A percentile compares a stretch with the other conserved stretches of the same genome.
Conservation (phyloP, 2,329 filamentous ascomycete species). For the Diaporthe sp. region DNA sequence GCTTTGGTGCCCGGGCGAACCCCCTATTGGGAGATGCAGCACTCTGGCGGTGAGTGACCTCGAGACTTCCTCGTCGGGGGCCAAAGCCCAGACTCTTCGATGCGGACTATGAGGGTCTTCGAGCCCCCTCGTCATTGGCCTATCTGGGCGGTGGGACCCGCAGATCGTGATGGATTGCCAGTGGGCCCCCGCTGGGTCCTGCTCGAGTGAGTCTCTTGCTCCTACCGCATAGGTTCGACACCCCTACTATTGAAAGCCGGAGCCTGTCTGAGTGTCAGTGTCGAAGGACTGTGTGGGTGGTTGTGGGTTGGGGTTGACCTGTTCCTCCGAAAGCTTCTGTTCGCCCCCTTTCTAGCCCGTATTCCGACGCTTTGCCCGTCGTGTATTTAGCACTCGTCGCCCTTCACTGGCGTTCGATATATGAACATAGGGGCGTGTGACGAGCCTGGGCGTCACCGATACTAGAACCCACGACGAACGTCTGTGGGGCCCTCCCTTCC, state of each 20-base stretch:
- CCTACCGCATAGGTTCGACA: not conserved
- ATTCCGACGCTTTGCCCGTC: slow-evolving; percentile 3
- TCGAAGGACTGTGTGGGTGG: slow-evolving; percentile 24
- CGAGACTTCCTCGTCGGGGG: slow-evolving; percentile 8
- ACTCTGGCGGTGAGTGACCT: slow-evolving; percentile 39
- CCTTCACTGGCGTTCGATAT: not conserved
- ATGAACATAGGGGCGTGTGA: slow-evolving; percentile 16
- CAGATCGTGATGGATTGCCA: slow-evolving; percentile 41
- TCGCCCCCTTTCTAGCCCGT: slow-evolving; percentile 16
- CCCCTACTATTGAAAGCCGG: slow-evolving; percentile 14
- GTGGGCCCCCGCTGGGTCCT: slow-evolving; percentile 14
- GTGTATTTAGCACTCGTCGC: slow-evolving; percentile 5
- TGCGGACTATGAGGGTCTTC: slow-evolving; percentile 26
- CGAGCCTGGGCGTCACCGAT: slow-evolving; percentile 31
- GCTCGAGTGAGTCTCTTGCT: slow-evolving; percentile 8
- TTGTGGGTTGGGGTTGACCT: slow-evolving; percentile 29
- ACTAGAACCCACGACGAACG: not conserved
- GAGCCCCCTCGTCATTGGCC: slow-evolving; percentile 2
- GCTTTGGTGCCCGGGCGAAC: not conserved
- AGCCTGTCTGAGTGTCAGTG: slow-evolving; percentile 9
- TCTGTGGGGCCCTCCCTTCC: slow-evolving; percentile 2
- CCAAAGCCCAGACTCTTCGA: slow-evolving; percentile 36
- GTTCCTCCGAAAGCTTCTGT: slow-evolving; percentile 24
- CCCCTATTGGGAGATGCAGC: slow-evolving; percentile 22
- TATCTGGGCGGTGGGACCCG: slow-evolving; percentile 29